Evolutionary conservation across 1,139 yeast genomes (phyloP).

Genomic region (Hansenula lynferdii): DNA sequence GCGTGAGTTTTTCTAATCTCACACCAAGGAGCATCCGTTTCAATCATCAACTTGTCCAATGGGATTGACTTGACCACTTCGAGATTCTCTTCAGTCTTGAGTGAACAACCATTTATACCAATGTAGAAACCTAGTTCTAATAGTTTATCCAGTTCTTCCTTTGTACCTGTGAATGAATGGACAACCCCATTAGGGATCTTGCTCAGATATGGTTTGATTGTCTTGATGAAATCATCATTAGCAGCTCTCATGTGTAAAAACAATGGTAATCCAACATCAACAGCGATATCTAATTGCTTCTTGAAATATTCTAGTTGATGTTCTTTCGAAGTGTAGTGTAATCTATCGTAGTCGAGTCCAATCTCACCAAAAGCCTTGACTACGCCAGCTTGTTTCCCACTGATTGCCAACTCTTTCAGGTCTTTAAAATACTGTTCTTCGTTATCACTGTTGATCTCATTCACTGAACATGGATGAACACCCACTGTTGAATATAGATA

Average conservation of each 20-base stretch:
- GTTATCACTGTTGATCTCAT: constrained; percentile 41
- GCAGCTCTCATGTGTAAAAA: constrained; percentile 89
- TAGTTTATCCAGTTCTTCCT: constrained; percentile 38
- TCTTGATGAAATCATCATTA: constrained; percentile 69
- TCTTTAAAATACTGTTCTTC: constrained; percentile 38
- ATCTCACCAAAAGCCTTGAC: constrained; percentile 88
- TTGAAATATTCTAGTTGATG: constrained; percentile 66
- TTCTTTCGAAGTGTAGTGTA: constrained; percentile 65
- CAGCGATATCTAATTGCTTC: constrained; percentile 63
- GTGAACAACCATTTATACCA: constrained; percentile 91
- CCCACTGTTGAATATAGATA: constrained; percentile 72
- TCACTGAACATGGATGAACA: constrained; percentile 89
- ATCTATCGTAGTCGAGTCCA: constrained; percentile 89
- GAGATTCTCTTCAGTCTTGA: constrained; percentile 71
- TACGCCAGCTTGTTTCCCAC: constrained; percentile 45
- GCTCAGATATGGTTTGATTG: constrained; percentile 54
- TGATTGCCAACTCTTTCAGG: constrained; percentile 43
- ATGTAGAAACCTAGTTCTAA: constrained; percentile 60
- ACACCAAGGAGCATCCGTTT: constrained; percentile 99
- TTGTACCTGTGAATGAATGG: constrained; percentile 89
- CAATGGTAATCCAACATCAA: constrained; percentile 56
- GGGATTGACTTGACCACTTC: constrained; percentile 67
- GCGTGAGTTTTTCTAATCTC: constrained; percentile 85
- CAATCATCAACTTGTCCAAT: constrained; percentile 63
- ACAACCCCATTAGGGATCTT: constrained; percentile 46